Base-by-base conservation (phyloP, 139 green algal genomes). In the Chlamydomonas incerta region DNA sequence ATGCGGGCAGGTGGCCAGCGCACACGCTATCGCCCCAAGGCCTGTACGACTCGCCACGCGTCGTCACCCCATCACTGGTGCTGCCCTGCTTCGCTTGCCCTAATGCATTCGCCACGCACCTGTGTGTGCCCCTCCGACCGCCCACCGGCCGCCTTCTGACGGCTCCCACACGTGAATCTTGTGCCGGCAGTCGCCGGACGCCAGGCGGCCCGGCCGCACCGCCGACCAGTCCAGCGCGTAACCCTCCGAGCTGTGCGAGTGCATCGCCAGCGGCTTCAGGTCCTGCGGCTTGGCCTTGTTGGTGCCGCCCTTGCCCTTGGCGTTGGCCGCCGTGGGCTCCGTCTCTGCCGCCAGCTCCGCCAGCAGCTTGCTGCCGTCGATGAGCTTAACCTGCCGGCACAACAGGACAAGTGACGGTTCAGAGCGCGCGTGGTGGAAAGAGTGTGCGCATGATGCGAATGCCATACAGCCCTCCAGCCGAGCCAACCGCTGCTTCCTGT, bases 81-180 rank as follows among this genome's bases (percentile, higher is more conserved):
- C 31, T 37, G 26, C 33, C 73, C 52, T 29, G 14, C n/a, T n/a
- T n/a, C n/a, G n/a, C n/a, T n/a, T n/a, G n/a, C n/a, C n/a, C n/a
- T n/a, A n/a, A n/a, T n/a, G n/a, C n/a, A n/a, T n/a, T n/a, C 23
- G 9, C 11, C 47, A 15, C 52, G 29, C 60, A 76, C 87, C 86
- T 37, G n/a, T 69, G 72, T 88, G 93, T 0, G 84, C 82, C 24
- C 68, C 85, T 23, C 88, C 65, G 33, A 99, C 91, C n/a, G 80
- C 70, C 96, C 97, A 99, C 68, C 87, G 88, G 28, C 92, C 94
- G 29, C 71, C 93, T 68, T 95, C 89, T 31, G 69, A n/a, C 17
- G 97, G 96, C 83, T 97, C 94, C 96, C 96, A 99, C 70, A 99
- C 85, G 86, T 97, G 93, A 35, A 99, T 94, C 29, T 90, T 85